Conservation (phyloP, 768 basidiomycete species). For the Daedaleopsis sinensis region DNA sequence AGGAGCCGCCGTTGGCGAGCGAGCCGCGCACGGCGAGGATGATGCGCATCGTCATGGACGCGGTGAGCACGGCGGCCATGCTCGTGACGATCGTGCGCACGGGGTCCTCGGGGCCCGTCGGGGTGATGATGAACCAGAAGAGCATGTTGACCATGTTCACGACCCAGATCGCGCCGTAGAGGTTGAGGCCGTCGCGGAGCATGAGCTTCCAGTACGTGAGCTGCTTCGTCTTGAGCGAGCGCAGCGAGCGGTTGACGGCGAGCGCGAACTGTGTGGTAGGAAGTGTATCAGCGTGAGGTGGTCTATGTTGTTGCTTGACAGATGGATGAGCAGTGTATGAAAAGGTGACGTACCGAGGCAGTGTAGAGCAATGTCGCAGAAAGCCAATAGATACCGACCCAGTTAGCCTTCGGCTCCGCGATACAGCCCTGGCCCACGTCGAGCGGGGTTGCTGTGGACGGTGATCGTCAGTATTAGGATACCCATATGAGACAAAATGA, state of each 20-base stretch:
- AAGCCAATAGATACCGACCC: conserved; percentile 89
- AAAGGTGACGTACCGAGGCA: conserved; percentile 53
- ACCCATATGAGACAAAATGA: not conserved
- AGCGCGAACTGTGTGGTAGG: conserved; percentile 50
- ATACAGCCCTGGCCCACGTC: conserved; percentile 81
- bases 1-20: conserved; percentile 71
- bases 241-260: conserved; percentile 60
- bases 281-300: not conserved
- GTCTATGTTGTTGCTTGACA: not conserved
- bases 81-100: conserved; percentile 82
- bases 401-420: conserved; percentile 76
- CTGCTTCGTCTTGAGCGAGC: conserved; percentile 58
- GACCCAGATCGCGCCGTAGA: conserved; percentile 79
- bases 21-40: conserved; percentile 80
- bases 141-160: conserved; percentile 84
- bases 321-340: conserved; percentile 4
- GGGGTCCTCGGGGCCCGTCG: conserved; percentile 61
- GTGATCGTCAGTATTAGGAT: not conserved
- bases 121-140: conserved; percentile 85
- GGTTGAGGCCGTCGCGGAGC: conserved; percentile 87
- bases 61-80: conserved; percentile 86
- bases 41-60: conserved; percentile 88
- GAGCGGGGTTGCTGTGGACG: conserved; percentile 64
- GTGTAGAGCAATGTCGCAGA: conserved; percentile 74
- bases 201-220: conserved; percentile 81